These are phyloP conservation scores for Fusarium fujikuroi DNA, from an alignment of 2,329 filamentous ascomycete species.

Conservation along the genomic window DNA sequence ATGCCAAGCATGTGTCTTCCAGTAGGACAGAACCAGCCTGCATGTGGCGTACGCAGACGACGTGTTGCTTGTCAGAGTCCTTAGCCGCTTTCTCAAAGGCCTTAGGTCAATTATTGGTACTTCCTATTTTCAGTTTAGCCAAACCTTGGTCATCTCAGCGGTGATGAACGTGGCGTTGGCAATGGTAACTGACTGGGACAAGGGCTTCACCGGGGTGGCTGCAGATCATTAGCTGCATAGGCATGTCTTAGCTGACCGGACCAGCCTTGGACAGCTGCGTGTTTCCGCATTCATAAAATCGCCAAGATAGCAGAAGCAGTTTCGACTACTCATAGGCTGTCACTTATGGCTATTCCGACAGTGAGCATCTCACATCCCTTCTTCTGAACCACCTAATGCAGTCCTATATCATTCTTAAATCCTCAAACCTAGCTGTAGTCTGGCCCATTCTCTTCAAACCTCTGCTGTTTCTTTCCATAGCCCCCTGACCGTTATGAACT, in stretches of 20 bases:
- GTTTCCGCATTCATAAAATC: neutral
- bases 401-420: neutral
- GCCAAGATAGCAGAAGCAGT: accelerated
- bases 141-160: accelerated
- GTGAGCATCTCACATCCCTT: accelerated
- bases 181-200: neutral
- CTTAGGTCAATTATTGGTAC: neutral
- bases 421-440: neutral
- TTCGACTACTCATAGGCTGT: neutral
- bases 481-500: constrained; percentile 20
- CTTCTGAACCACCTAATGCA: accelerated
- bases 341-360: no score
- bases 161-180: neutral
- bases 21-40: neutral
- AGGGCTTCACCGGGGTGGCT: neutral
- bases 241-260: neutral
- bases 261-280: neutral
- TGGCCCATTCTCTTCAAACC: accelerated
- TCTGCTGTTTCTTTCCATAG: constrained; percentile 19
- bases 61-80: neutral
- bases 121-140: no score
- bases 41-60: neutral
- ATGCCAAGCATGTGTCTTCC: neutral
- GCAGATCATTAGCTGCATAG: neutral
- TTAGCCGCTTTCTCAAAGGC: neutral